A percentile compares a stretch with the other conserved stretches of the same genome.
phyloP scores from a whole-genome alignment of 2,329 filamentous ascomycete genomes.

The Beauveria scarabaeidicola region DNA sequence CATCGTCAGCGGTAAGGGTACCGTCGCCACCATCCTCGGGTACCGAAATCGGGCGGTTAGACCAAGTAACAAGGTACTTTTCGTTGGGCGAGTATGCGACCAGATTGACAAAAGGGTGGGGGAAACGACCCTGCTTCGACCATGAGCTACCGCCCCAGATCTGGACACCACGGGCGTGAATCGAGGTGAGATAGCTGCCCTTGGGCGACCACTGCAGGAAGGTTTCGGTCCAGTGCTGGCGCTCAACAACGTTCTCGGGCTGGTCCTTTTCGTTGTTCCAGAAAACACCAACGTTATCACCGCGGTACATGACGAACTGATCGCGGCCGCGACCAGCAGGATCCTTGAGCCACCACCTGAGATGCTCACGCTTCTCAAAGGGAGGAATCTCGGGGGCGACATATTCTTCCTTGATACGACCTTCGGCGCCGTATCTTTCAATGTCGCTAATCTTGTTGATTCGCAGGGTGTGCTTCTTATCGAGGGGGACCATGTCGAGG shows the following conservation, averaged over 20 bases:
- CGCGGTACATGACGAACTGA: slow-evolving; percentile 91
- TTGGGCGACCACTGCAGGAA: slow-evolving; percentile 97
- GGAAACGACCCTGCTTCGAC: slow-evolving; percentile 85
- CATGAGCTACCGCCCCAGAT: slow-evolving; percentile 90
- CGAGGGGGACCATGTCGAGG: slow-evolving; percentile 77
- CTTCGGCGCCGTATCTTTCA: slow-evolving; percentile 90
- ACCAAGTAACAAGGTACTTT: slow-evolving; percentile 95
- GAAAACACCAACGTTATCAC: slow-evolving; percentile 86
- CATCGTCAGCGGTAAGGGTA: slow-evolving; percentile 79
- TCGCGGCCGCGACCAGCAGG: slow-evolving; percentile 71
- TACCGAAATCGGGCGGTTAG: slow-evolving; percentile 83
- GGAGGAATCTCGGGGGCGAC: slow-evolving; percentile 70
- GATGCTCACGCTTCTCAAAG: slow-evolving; percentile 91
- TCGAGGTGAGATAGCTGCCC: slow-evolving; percentile 87
- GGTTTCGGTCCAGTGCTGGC: slow-evolving; percentile 93
- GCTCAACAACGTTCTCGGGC: slow-evolving; percentile 83
- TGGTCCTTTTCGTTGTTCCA: slow-evolving; percentile 96
- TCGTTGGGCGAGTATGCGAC: slow-evolving; percentile 92
- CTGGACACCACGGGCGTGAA: slow-evolving; percentile 93
- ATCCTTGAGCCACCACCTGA: slow-evolving; percentile 89
- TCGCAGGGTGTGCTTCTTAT: slow-evolving; percentile 91
- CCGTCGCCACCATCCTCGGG: slow-evolving; percentile 80
- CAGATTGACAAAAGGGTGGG: slow-evolving; percentile 90
- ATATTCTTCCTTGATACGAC: slow-evolving; percentile 88
- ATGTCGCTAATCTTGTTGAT: slow-evolving; percentile 99